Base-by-base conservation (phyloP, 2,329 filamentous ascomycete genomes). In the Pseudogymnoascus sp. region DNA sequence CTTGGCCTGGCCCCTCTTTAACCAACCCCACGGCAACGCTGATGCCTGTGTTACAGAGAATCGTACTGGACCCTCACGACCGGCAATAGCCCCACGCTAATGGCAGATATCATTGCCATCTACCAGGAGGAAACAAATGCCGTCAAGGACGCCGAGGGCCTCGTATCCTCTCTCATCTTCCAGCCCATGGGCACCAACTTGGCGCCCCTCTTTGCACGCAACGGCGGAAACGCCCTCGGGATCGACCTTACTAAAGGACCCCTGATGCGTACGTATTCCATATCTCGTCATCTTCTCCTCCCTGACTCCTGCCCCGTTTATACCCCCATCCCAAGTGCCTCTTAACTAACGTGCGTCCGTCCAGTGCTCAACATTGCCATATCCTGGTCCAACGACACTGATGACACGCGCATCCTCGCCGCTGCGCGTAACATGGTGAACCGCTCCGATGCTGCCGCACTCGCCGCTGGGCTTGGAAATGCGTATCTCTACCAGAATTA, bases 401-500 rank as follows among this genome's bases (percentile, higher is more conserved):
- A 75, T 11, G 77, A 80, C n/a, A 67, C 71, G 18, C 63, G 65
- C 1, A 69, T 78, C 4, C 61, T 74, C 6, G 64, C 67, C 10
- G 67, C 69, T 3, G 68, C 68, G 4, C 65, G 69, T 11, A 70
- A 70, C 1, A 67, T 73, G 1, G 60, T 75, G 11, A 63, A 71
- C 16, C 67, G 70, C 0, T 68, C 68, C 10, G 67, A 72, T 11
- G 66, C 66, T 0, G 67, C 71, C 2, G 73, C 75, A 8, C 67
- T 70, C 44, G 66, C 70, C n/a, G 67, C 70, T 5, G 73, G 72
- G 0, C 65, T 77, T 0, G 69, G 74, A 40, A 71, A 76, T 61
- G 70, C 71, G 0, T 79, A 73, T 35, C 64, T 80, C 23, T 78
- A 77, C 65, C 67, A 77, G 38, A 77, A 77, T 62, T 78, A 78